Evolutionary conservation across 106 monocot genomes (phyloP).

Genomic region (Dendrobium catenatum): DNA sequence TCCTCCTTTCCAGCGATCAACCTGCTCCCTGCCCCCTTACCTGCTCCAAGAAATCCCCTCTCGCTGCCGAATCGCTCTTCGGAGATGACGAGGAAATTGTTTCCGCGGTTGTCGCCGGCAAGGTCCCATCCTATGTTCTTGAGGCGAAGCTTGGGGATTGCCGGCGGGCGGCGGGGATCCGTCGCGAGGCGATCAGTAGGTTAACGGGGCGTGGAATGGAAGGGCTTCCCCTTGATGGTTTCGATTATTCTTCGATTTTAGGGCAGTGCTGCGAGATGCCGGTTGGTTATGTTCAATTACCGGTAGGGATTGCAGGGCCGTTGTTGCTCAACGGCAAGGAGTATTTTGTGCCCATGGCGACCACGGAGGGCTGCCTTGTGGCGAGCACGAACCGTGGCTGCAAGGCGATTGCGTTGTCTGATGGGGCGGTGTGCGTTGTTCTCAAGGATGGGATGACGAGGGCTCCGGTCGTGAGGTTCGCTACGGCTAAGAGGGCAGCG

Average conservation of each 20-base stretch:
- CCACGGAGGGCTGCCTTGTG: slow-evolving; percentile 87
- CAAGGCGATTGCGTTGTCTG: slow-evolving; percentile 71
- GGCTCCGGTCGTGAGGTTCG: slow-evolving; percentile 70
- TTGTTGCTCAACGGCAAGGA: slow-evolving; percentile 49
- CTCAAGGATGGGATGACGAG: slow-evolving; percentile 72
- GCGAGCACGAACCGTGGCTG: slow-evolving; percentile 84
- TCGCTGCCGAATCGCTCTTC: not conserved
- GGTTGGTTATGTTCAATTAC: slow-evolving; percentile 58
- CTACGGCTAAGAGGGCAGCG: slow-evolving; percentile 52
- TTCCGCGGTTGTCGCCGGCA: slow-evolving; percentile 39
- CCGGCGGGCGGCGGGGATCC: slow-evolving; percentile 45
- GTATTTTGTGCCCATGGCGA: slow-evolving; percentile 82
- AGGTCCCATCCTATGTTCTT: slow-evolving; percentile 50
- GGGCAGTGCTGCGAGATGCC: slow-evolving; percentile 96
- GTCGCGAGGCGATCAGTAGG: slow-evolving; percentile 62
- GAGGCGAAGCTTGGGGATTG: slow-evolving; percentile 64
- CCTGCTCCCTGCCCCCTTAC: not conserved
- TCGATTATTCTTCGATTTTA: slow-evolving; percentile 60
- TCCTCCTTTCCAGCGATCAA: slow-evolving; percentile 4
- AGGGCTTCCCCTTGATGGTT: slow-evolving; percentile 69
- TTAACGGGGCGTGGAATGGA: slow-evolving; percentile 52
- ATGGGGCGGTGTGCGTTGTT: slow-evolving; percentile 64
- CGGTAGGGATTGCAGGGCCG: slow-evolving; percentile 77
- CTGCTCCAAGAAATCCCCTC: slow-evolving; percentile 7
- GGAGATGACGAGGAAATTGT: slow-evolving; percentile 56